Conservation (phyloP, 2,329 filamentous ascomycete species). For the Chaetomiaceae sp. region DNA sequence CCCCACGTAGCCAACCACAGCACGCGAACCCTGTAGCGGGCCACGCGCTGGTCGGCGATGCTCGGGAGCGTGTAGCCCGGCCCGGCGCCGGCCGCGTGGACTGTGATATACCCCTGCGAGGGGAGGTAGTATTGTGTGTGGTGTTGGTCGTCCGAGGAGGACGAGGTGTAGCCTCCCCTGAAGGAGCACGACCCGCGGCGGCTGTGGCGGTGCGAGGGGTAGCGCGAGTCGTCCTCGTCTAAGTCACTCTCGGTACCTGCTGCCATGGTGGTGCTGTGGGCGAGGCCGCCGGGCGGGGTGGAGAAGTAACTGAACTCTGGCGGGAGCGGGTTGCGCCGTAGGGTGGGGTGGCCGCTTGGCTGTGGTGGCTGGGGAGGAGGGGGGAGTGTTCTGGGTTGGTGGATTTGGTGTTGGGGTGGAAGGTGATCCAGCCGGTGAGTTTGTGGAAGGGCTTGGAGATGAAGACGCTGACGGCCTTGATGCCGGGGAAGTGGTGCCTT, state of each 20-base stretch:
- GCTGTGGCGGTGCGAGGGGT: not conserved
- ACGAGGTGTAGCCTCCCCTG: constrained; percentile 30
- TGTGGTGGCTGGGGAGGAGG: constrained; percentile 28
- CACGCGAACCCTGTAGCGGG: constrained; percentile 48
- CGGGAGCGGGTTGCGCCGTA: constrained; percentile 21
- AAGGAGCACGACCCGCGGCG: constrained; percentile 12
- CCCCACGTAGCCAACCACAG: constrained; percentile 50
- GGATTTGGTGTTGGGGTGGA: not conserved
- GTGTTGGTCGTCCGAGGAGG: constrained; percentile 36
- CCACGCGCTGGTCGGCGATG: constrained; percentile 46
- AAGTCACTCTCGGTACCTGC: constrained; percentile 37
- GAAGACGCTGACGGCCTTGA: constrained; percentile 54
- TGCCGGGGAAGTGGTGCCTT: constrained; percentile 55
- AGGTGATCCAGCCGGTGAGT: constrained; percentile 47
- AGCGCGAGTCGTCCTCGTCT: constrained; percentile 36
- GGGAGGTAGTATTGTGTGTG: too few relatives aligned
- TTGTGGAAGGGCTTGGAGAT: constrained; percentile 47
- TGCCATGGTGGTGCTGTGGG: not conserved
- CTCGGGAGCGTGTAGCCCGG: constrained; percentile 47
- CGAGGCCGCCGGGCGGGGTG: constrained; percentile 25
- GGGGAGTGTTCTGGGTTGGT: constrained; percentile 24
- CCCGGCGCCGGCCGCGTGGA: too few relatives aligned
- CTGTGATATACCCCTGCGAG: constrained; percentile 48
- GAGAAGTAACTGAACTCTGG: constrained; percentile 24
- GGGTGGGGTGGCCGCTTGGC: not conserved